Evolutionary conservation across 495 filamentous ascomycete genomes (phyloP).

Genomic region (Talaromyces liani): DNA sequence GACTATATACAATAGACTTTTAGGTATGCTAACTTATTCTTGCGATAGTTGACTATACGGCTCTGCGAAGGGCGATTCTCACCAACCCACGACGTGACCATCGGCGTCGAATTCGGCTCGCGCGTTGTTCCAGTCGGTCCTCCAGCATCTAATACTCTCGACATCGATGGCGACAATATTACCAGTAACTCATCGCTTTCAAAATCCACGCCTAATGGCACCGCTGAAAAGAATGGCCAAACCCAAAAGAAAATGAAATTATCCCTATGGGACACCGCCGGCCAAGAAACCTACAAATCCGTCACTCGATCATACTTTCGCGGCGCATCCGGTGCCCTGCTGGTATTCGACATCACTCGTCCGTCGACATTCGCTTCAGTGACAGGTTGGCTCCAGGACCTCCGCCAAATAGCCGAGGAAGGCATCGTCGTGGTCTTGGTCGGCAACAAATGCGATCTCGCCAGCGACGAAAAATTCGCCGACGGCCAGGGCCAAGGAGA

Average conservation of each 20-base stretch:
- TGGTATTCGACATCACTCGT: conserved; percentile 92
- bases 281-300: conserved; percentile 93
- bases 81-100: conserved; percentile 89
- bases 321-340: conserved; percentile 80
- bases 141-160: conserved; percentile 42
- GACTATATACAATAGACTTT: conserved; percentile 2
- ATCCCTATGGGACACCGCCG: conserved; percentile 91
- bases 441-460: conserved; percentile 88
- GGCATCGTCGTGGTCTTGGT: conserved; percentile 91
- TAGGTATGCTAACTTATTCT: conserved; percentile 6
- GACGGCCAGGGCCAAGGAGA: neutral
- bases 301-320: conserved; percentile 95
- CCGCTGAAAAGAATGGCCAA: neutral
- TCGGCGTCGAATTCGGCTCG: conserved; percentile 95
- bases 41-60: conserved; percentile 73
- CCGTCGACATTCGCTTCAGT: conserved; percentile 77
- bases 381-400: conserved; percentile 84
- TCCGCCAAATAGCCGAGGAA: conserved; percentile 86
- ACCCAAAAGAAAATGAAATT: conserved; percentile 71
- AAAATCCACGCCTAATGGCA: conserved; percentile 5
- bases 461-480: conserved; percentile 24
- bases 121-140: conserved; percentile 89
- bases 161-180: conserved; percentile 19
- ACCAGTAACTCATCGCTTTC: neutral
- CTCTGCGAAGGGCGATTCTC: conserved; percentile 97